Conservation (phyloP, 371 early-diverging fungal species). For the Choanephora cucurbitarum region DNA sequence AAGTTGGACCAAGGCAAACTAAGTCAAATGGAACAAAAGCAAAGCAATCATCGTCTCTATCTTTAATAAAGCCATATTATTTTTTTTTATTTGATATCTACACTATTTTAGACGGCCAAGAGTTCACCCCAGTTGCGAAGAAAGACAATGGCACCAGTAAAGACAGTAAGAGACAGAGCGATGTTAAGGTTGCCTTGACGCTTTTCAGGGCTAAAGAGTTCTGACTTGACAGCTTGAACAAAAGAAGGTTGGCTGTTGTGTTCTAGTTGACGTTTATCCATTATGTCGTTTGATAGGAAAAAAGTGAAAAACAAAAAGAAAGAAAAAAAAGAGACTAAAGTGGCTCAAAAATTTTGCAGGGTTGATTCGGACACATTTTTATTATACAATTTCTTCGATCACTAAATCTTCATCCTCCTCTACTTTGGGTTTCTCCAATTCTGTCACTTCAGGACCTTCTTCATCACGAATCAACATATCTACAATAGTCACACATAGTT, state of each 20-base stretch:
- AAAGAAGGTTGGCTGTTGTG: conserved; percentile 36
- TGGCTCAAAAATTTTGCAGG: conserved; percentile 6
- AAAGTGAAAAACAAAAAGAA: conserved; percentile 2
- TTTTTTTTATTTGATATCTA: background rate
- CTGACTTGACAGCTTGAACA: conserved; percentile 44
- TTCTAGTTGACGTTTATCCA: conserved; percentile 39
- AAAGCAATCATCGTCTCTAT: conserved; percentile 44
- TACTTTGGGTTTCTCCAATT: conserved; percentile 20
- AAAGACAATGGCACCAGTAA: conserved; percentile 64
- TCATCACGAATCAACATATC: conserved; percentile 91
- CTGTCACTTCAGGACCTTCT: conserved; percentile 34
- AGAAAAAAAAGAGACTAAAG: conserved; percentile 4
- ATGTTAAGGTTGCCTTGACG: conserved; percentile 62
- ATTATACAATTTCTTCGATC: conserved; percentile 59
- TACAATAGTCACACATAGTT: conserved; percentile 77
- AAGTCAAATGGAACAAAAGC: conserved; percentile 12
- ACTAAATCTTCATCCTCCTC: conserved; percentile 56
- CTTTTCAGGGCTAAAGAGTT: conserved; percentile 56
- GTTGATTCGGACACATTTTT: conserved; percentile 3
- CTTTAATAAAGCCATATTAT: conserved; percentile 23
- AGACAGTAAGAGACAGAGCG: conserved; percentile 64
- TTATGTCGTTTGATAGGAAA: no score
- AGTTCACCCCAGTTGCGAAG: conserved; percentile 68
- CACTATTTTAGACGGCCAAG: conserved; percentile 56
- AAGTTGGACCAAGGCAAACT: conserved; percentile 9